phyloP scores from a whole-genome alignment of 805 yeast genomes.

The Teunomyces cretensis region DNA sequence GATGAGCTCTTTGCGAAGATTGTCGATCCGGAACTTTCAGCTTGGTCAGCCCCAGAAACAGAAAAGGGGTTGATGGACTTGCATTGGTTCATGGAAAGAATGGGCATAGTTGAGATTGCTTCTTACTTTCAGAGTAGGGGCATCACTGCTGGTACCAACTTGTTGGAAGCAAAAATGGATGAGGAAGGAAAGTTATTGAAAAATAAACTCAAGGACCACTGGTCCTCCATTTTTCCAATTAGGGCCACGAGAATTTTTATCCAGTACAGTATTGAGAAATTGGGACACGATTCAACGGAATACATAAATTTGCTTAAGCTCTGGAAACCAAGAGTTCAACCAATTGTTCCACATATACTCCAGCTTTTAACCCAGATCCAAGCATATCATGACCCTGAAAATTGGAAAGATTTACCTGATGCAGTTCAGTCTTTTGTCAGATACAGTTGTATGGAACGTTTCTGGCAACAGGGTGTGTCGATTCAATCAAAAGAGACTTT shows the following conservation, averaged over 20 bases:
- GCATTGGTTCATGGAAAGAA: constrained; percentile 97
- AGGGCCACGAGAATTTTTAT: constrained; percentile 93
- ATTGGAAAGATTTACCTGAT: constrained; percentile 83
- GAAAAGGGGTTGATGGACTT: constrained; percentile 85
- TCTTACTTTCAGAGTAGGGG: constrained; percentile 82
- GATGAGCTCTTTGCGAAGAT: constrained; percentile 77
- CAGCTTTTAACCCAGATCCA: constrained; percentile 88
- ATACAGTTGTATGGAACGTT: constrained; percentile 86
- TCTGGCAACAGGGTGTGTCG: constrained; percentile 98
- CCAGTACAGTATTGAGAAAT: constrained; percentile 91
- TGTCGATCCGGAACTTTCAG: constrained; percentile 88
- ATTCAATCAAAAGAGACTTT: constrained; percentile 92
- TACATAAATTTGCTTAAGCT: constrained; percentile 65
- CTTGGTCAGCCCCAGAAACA: constrained; percentile 92
- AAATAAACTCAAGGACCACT: constrained; percentile 77
- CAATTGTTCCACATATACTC: constrained; percentile 86
- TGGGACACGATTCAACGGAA: constrained; percentile 75
- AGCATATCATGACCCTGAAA: constrained; percentile 89
- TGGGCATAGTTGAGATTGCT: constrained; percentile 92
- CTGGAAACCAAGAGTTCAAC: constrained; percentile 93
- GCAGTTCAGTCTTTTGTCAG: constrained; percentile 92
- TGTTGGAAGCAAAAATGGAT: constrained; percentile 82
- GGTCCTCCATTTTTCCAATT: constrained; percentile 94
- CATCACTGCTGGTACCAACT: constrained; percentile 72
- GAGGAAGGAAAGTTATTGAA: constrained; percentile 79